Evolutionary conservation across 306 rosid genomes (phyloP), one percentile per base, ranked within the genome.

Genomic region (Dryas octopetala): DNA sequence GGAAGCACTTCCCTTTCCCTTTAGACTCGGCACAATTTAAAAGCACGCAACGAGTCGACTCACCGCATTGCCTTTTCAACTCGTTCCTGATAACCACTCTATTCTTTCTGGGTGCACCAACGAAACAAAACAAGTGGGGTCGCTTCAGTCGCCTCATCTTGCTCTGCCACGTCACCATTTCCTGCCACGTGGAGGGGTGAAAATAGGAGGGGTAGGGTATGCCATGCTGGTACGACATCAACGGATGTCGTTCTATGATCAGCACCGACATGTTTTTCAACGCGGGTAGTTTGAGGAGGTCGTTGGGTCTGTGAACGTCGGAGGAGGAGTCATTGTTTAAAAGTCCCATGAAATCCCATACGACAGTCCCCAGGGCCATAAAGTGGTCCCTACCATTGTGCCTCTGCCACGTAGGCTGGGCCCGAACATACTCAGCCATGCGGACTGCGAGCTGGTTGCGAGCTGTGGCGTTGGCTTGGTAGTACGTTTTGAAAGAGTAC

Each of bases 201-300:
- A 86, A 93, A 58, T 93, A 93, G 0, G 98, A 93, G 1, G 98
- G 89, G 88, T 93, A 93, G 9, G 98, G 97, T 1, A 93, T 85
- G 1, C 89, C 97, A 68, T 68, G 57, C 46, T 93, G 98, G 84
- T 88, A 88, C 0, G 41, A 7, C 0, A 26, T 13, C 97, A 89
- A 89, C 1, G 91, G 91, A 0, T 86, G 80, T 71, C 97, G 67
- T 46, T 93, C 98, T 4, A 93, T 95, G 17, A 91, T 89, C 66
- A 93, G 65, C 84, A 89, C 92, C 88, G 98, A 85, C 98, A 91
- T 85, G 88, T 91, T 93, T 1, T 23, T 72, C 17, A 77, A 87
- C 16, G 81, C 62, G 10, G 92, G 86, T 0, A 91, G 78, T 55
- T 83, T 87, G 0, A 93, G 84, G 62, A 91, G 83, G 1, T 66